A percentile compares a stretch with the other conserved stretches of the same genome.
phyloP scores from a whole-genome alignment of 768 basidiomycete genomes.

The Plicaturopsis crispa region DNA sequence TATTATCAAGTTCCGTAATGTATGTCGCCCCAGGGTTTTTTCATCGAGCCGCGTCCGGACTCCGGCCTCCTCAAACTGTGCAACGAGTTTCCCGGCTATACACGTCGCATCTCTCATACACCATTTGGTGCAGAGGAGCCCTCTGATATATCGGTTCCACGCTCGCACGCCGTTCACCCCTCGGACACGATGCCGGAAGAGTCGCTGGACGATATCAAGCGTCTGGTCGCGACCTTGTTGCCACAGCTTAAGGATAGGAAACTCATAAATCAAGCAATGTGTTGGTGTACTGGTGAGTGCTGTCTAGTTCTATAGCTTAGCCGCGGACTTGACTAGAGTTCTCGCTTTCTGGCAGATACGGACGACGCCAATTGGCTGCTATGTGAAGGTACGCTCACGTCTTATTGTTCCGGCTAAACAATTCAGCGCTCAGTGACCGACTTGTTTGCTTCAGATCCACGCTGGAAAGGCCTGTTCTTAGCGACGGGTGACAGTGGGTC shows the following conservation, averaged over 20 bases:
- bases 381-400: too few relatives aligned
- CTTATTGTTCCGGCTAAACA: too few relatives aligned
- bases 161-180: constrained; percentile 5
- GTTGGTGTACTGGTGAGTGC: constrained; percentile 7
- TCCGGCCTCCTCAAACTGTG: constrained; percentile 3
- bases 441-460: too few relatives aligned
- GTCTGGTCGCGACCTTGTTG: not conserved
- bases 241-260: constrained; percentile 3
- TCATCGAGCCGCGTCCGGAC: too few relatives aligned
- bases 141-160: constrained; percentile 1
- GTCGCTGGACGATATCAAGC: not conserved
- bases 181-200: constrained; percentile 2
- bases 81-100: constrained; percentile 4
- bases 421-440: too few relatives aligned
- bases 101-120: constrained; percentile 1
- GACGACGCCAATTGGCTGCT: constrained; percentile 4
- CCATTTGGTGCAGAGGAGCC: constrained; percentile 2
- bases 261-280: constrained; percentile 5
- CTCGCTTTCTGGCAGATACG: too few relatives aligned
- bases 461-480: constrained; percentile 2
- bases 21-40: too few relatives aligned
- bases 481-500: constrained; percentile 5
- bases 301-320: too few relatives aligned
- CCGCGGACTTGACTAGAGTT: too few relatives aligned
- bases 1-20: too few relatives aligned